Evolutionary conservation across 2,329 filamentous ascomycete genomes (phyloP).

Genomic region (Penicillium sclerotiorum): DNA sequence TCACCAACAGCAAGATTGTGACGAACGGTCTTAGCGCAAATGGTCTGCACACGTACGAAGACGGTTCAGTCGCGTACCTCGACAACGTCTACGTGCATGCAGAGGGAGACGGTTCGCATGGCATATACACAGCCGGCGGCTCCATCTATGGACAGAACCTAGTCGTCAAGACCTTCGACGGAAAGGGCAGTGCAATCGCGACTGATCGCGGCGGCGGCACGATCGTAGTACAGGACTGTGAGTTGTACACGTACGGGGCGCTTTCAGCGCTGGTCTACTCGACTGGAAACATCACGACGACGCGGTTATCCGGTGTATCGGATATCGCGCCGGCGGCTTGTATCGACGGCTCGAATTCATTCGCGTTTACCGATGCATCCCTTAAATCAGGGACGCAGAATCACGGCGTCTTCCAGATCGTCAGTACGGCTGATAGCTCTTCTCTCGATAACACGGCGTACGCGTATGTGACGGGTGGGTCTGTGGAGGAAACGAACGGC

Average conservation of each 20-base stretch:
- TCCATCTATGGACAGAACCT: slow-evolving; percentile 2
- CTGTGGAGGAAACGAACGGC: slow-evolving; percentile 5
- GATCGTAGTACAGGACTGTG: slow-evolving; percentile 2
- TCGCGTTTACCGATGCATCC: slow-evolving; percentile 3
- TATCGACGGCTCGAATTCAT: slow-evolving; percentile 11
- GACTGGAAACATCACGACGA: slow-evolving; percentile 7
- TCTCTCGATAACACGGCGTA: background rate
- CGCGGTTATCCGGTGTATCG: background rate
- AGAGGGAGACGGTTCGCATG: slow-evolving; percentile 5
- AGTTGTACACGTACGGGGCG: slow-evolving; percentile 4
- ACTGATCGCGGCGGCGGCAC: slow-evolving; percentile 6
- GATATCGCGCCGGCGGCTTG: slow-evolving; percentile 6
- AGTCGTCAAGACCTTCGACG: background rate
- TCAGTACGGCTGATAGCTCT: slow-evolving; percentile 1
- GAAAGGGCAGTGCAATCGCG: slow-evolving; percentile 8
- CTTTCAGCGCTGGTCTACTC: slow-evolving; percentile 8
- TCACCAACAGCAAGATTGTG: slow-evolving; percentile 2
- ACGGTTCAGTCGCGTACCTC: background rate
- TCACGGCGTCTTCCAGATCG: slow-evolving; percentile 8
- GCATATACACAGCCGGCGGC: slow-evolving; percentile 6
- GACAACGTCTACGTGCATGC: slow-evolving; percentile 1
- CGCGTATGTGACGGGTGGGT: slow-evolving; percentile 10
- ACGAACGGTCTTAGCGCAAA: background rate
- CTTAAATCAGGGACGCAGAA: slow-evolving; percentile 6
- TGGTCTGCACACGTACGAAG: slow-evolving; percentile 7